Percentiles rank a stretch among this genome's conserved stretches.
Conservation (phyloP, 108 stramenopile genomes). For the Nannochloropsis salina region DNA sequence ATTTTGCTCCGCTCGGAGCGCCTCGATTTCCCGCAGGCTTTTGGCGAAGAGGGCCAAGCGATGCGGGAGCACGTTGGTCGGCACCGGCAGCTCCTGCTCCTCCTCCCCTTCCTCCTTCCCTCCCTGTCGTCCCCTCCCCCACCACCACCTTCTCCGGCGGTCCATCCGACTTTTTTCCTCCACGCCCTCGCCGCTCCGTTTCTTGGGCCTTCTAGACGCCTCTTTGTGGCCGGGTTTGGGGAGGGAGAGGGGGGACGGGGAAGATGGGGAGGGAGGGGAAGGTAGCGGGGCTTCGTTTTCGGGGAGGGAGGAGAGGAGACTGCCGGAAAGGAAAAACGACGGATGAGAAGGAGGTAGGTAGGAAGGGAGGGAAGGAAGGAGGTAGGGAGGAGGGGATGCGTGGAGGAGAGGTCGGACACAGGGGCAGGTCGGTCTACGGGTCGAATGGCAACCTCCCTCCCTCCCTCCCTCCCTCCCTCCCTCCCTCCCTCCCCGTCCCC, state of each 20-base stretch:
- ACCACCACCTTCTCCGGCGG: background rate
- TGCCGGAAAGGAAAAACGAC: background rate
- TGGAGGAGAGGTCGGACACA: background rate
- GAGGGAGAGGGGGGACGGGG: background rate
- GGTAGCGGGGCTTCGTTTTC: background rate
- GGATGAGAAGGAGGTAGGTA: background rate
- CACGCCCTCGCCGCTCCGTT: too few species aligned
- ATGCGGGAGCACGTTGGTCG: background rate
- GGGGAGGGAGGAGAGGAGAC: background rate
- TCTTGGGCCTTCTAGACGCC: too few species aligned
- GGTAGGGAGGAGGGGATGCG: background rate
- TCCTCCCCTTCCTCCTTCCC: background rate
- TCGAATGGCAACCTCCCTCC: background rate
- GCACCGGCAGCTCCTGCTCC: background rate
- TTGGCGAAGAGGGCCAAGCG: slow-evolving; percentile 12
- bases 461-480: background rate
- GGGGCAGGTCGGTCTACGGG: background rate
- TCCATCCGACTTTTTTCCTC: background rate
- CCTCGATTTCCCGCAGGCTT: slow-evolving; percentile 17
- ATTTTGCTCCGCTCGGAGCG: background rate
- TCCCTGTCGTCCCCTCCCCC: background rate
- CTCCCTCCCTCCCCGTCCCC: background rate
- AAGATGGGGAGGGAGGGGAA: background rate
- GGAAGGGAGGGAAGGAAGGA: background rate
- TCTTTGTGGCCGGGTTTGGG: too few species aligned